A percentile compares a stretch with the other conserved stretches of the same genome.
These are phyloP conservation scores for Fusarium pilosicola DNA, from an alignment of 2,329 filamentous ascomycete genomes.

Conservation along the genomic window DNA sequence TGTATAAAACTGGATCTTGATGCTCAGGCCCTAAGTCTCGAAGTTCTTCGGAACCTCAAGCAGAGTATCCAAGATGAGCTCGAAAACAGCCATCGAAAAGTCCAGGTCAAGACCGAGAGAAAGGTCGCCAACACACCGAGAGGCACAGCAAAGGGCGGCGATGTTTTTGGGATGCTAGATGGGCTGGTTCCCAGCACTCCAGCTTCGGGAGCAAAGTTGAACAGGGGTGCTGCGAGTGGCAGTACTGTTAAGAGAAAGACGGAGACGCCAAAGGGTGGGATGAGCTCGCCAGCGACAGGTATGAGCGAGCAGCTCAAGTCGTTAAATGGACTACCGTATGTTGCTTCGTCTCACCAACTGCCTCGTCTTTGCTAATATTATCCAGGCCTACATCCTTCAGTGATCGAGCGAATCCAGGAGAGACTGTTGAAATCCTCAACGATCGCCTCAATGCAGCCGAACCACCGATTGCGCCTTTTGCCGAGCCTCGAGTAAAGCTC, in stretches of 20 bases:
- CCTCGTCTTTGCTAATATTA: background rate
- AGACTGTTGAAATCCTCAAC: constrained; percentile 86
- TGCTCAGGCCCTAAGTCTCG: constrained; percentile 73
- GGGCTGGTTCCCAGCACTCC: constrained; percentile 74
- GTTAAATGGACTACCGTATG: constrained; percentile 46
- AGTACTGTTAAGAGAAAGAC: constrained; percentile 48
- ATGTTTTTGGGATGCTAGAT: constrained; percentile 89
- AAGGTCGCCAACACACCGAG: constrained; percentile 72
- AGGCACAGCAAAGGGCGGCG: constrained; percentile 62
- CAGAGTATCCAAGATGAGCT: constrained; percentile 85
- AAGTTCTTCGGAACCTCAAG: constrained; percentile 81
- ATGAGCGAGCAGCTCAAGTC: constrained; percentile 49
- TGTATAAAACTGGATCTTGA: constrained; percentile 92
- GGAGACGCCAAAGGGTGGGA: constrained; percentile 43
- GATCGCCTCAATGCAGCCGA: constrained; percentile 74
- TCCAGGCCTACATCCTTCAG: constrained; percentile 64
- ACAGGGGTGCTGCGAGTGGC: constrained; percentile 44
- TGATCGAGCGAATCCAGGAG: constrained; percentile 81
- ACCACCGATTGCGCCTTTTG: constrained; percentile 75
- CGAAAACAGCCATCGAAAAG: constrained; percentile 77
- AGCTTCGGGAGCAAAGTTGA: constrained; percentile 56
- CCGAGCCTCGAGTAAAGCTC: constrained; percentile 83
- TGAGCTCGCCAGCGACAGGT: constrained; percentile 49
- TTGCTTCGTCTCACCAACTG: background rate
- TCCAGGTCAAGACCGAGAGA: constrained; percentile 71